Conservation (phyloP, 495 filamentous ascomycete species). For the Neurospora sp. region DNA sequence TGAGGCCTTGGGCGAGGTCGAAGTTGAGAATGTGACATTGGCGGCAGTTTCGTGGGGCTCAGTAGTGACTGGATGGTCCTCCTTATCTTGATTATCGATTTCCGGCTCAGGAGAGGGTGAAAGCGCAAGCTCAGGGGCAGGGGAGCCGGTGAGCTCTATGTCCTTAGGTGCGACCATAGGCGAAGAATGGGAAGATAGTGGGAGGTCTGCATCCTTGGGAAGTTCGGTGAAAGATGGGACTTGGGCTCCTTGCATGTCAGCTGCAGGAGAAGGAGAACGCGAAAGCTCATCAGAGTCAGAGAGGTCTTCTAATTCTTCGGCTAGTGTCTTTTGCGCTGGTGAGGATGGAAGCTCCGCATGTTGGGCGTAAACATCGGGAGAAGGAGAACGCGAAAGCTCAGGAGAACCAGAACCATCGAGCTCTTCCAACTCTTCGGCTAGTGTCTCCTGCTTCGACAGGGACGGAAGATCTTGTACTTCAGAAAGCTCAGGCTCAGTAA, state of each 20-base stretch:
- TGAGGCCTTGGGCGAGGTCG: not conserved
- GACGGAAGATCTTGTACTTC: not conserved
- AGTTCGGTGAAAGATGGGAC: not conserved
- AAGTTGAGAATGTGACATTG: not conserved
- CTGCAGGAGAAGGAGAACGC: not conserved
- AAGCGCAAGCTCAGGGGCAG: not conserved
- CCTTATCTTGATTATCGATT: not conserved
- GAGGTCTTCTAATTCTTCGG: not conserved
- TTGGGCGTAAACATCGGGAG: not conserved
- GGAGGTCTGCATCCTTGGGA: not conserved
- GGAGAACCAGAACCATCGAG: not conserved
- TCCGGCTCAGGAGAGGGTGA: not conserved
- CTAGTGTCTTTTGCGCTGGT: not conserved
- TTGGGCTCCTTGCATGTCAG: not conserved
- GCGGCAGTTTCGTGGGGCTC: not conserved
- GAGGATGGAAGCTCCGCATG: not conserved
- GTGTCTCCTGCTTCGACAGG: not conserved
- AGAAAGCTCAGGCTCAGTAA: not conserved
- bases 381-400: not conserved
- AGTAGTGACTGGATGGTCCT: not conserved
- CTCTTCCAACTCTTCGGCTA: not conserved
- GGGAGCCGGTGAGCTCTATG: not conserved
- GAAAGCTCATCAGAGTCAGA: not conserved
- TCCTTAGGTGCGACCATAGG: not conserved
- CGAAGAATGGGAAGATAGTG: not conserved